Percentiles rank a stretch among this genome's conserved stretches.
These are phyloP conservation scores for Yamadazyma triangularis DNA, from an alignment of 1,139 yeast genomes.

Conservation along the genomic window DNA sequence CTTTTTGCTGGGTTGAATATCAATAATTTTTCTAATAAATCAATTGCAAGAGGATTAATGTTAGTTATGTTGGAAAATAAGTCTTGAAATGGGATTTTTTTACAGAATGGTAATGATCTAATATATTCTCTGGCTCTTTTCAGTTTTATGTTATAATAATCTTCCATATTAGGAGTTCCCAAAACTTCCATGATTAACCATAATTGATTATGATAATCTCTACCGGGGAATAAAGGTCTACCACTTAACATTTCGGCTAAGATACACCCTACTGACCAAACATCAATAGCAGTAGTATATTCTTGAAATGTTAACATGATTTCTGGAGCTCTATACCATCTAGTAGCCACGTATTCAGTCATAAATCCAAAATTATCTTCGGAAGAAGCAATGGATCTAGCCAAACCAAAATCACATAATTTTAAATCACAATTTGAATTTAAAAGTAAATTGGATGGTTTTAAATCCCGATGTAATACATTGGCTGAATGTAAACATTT, in stretches of 20 bases:
- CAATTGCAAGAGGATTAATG: conserved; percentile 56
- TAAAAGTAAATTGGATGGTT: conserved; percentile 81
- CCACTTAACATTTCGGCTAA: conserved; percentile 88
- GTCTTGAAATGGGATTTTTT: conserved; percentile 39
- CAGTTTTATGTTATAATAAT: conserved; percentile 73
- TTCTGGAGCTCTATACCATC: conserved; percentile 98
- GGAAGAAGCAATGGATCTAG: conserved; percentile 45
- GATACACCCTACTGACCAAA: conserved; percentile 97
- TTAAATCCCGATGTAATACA: conserved; percentile 88
- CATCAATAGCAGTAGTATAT: conserved; percentile 91
- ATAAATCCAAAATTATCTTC: conserved; percentile 39
- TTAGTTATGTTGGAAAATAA: conserved; percentile 30
- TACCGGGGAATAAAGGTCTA: conserved; percentile 88
- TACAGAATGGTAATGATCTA: conserved; percentile 59
- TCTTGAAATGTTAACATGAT: conserved; percentile 90
- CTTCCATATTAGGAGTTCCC: conserved; percentile 87
- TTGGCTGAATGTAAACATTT: conserved; percentile 89
- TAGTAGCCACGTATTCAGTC: conserved; percentile 96
- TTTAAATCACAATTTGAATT: conserved; percentile 93
- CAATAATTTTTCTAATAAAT: conserved; percentile 53
- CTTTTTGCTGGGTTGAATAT: conserved; percentile 63
- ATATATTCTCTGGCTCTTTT: conserved; percentile 86
- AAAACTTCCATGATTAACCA: conserved; percentile 81
- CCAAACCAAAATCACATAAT: conserved; percentile 92
- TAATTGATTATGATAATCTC: conserved; percentile 89